These are phyloP conservation scores for Macrotyloma uniflorum DNA, from an alignment of 306 rosid species.

Conservation along the genomic window DNA sequence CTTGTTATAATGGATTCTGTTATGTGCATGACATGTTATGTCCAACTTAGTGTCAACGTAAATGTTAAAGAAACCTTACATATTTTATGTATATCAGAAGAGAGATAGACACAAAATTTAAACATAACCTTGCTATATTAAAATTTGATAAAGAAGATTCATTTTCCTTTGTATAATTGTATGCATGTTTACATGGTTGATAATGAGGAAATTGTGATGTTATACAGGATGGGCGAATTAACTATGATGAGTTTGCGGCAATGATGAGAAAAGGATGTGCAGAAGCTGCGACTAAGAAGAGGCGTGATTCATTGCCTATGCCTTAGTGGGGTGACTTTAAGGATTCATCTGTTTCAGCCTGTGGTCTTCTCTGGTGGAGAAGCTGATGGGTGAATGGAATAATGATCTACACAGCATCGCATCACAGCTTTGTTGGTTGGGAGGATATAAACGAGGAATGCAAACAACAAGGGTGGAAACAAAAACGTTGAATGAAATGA, in stretches of 20 bases:
- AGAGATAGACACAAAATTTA: background rate
- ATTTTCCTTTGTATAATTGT: background rate
- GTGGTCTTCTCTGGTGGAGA: slow-evolving; percentile 10
- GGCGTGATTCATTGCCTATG: slow-evolving; percentile 55
- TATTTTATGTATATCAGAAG: background rate
- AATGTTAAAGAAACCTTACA: background rate
- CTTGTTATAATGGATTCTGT: no score
- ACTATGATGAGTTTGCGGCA: slow-evolving; percentile 89
- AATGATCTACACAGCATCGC: background rate
- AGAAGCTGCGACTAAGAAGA: slow-evolving; percentile 72
- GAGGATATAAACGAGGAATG: slow-evolving; percentile 19
- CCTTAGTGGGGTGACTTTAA: background rate
- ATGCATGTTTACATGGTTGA: background rate
- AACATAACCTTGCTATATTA: background rate
- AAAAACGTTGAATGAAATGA: background rate
- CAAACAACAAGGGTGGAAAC: slow-evolving; percentile 27
- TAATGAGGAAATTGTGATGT: background rate
- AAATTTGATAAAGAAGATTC: no score
- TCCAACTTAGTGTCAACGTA: no score
- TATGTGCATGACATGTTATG: no score
- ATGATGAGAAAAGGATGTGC: slow-evolving; percentile 97
- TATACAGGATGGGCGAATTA: slow-evolving; percentile 83
- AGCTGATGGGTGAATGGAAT: background rate
- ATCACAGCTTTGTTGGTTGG: slow-evolving; percentile 19
- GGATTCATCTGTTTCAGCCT: slow-evolving; percentile 3